Base-by-base conservation (phyloP, 768 basidiomycete genomes). In the Mycena floridula region DNA sequence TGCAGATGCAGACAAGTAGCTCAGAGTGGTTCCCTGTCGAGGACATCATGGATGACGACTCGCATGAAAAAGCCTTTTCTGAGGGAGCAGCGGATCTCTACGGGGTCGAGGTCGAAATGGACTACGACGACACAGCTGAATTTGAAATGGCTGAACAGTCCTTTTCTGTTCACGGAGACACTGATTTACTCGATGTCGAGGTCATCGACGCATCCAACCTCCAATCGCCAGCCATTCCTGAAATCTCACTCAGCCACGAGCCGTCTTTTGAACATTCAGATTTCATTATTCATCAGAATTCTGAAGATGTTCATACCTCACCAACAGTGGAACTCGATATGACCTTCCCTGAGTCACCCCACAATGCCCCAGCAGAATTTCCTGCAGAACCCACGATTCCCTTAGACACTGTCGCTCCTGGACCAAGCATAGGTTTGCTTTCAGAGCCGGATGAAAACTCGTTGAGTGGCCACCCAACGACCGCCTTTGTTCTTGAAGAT, bases 61-160 rank as follows among this genome's bases (percentile, higher is more conserved):
- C 56, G 40, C 62, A 64, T 43, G 35, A 45, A 43, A 43, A 54
- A 48, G 49, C 43, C 46, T 44, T 44, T 44, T 42, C 50, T 38
- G 54, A 58, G 36, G 59, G 62, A 50, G 56, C 58, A 50, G 53
- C 53, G 24, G 66, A 70, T 39, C 59, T 66, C 21, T 54, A 61
- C 40, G 72, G 70, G 35, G 68, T 82, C 42, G 82, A 85, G 56
- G 72, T 85, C 37, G 82, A 85, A 47, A 84, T 85, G 82, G 79
- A 80, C 44, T 65, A 71, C 39, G n/a, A 42, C 22, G 15, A 42
- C 15, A 42, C n/a, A 3, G 40, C 40, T 15, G 40, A 24, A 26
- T 42, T 12, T 50, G 62, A 64, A 47, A 64, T 64, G 64, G 53
- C 51, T 9, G 64, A 64, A 43, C 15, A 59, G 53, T 3, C 22